phyloP scores from a whole-genome alignment of 2,329 filamentous ascomycete genomes.

The Tolypocladium tropicale region DNA sequence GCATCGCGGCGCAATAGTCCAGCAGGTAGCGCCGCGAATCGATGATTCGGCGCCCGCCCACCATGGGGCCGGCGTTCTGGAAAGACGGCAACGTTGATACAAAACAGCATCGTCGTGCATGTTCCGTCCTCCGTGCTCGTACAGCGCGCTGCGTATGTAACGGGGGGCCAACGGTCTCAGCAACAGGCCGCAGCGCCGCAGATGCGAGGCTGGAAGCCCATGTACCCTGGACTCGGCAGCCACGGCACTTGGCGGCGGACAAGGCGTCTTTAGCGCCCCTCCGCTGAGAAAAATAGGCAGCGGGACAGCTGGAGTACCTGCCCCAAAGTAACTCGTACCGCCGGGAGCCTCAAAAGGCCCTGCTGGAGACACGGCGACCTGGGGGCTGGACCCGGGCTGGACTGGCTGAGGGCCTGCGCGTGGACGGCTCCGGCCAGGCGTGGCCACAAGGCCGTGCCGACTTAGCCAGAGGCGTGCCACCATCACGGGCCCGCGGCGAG shows the following conservation, averaged over 20 bases:
- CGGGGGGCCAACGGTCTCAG: neutral
- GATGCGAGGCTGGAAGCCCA: neutral
- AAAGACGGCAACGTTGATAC: neutral
- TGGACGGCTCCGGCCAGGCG: neutral
- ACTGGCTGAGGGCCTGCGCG: neutral
- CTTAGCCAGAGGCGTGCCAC: slow-evolving; percentile 9
- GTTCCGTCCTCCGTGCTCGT: too few relatives aligned
- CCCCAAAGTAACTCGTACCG: neutral
- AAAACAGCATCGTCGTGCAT: neutral
- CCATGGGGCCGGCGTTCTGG: neutral
- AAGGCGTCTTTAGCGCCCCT: slow-evolving; percentile 6
- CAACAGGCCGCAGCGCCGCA: neutral
- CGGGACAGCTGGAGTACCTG: neutral
- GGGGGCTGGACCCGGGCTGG: neutral
- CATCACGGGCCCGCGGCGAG: neutral
- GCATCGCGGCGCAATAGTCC: neutral
- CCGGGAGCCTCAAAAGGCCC: neutral
- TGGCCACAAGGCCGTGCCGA: slow-evolving; percentile 7
- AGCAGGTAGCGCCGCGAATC: too few relatives aligned
- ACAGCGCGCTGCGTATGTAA: neutral
- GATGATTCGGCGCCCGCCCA: neutral
- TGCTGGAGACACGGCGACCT: neutral
- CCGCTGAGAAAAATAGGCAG: neutral
- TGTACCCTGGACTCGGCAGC: slow-evolving; percentile 11
- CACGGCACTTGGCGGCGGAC: slow-evolving; percentile 18